Base-by-base conservation (phyloP, 768 basidiomycete genomes). In the Pleurotus platypus region DNA sequence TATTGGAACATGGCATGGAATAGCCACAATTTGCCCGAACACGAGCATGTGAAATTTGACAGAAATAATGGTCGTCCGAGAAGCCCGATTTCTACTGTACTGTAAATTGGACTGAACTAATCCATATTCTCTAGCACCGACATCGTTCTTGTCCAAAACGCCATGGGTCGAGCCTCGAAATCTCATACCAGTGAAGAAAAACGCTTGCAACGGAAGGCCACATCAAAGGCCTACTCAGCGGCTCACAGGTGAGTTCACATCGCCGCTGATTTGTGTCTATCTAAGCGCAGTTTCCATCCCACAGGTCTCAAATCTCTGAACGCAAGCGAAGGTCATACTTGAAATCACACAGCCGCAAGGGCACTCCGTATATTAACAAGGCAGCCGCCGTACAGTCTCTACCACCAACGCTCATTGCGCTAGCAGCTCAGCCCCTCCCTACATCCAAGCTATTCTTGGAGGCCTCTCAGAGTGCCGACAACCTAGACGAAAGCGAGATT, bases 401-500 rank as follows among this genome's bases (percentile, higher is more conserved):
- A 9, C 56, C 56, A 11, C 18, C 56, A 11, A 13, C 5, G 20
- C 43, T 57, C 30, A 24, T 57, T 26, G n/a, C 18, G 2, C 46
- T 18, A 2, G 56, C 45, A 9, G 13, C 38, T n/a, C 20, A 22
- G 12, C 45, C 45, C 11, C 35, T 57, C 4, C 56, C 56, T 18
- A 22, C 2, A 3, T 15, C 20, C 16, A 12, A 37, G 8, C 56
- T 57, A 8, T 57, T 57, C 46, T n/a, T 6, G 8, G 56, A 57
- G 38, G 56, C 56, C 20, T 27, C 35, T n/a, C n/a, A 26, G 12
- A 57, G 56, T 57, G 56, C 43, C 1, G 46, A 57, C 16, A 48
- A 46, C 18, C 8, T 57, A n/a, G 56, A 57, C 16, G 46, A 57
- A 39, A 47, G 45, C 18, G 56, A 57, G 16, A 16, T 57, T 26